Conservation (phyloP, 108 stramenopile species). For the Cyclostephanos invisitatus region DNA sequence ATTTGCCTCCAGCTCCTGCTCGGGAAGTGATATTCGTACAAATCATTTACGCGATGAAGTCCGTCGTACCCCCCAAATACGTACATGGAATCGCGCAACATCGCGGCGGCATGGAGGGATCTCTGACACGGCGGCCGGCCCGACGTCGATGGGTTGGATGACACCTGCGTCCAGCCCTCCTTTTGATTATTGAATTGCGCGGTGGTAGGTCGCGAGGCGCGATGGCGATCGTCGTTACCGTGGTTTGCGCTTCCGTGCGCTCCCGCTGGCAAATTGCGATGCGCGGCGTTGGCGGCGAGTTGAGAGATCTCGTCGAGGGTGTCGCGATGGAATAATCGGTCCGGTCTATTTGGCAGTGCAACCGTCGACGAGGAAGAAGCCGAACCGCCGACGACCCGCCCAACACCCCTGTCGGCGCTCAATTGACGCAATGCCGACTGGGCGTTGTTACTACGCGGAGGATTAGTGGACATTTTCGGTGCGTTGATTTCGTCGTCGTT, state of each 20-base stretch:
- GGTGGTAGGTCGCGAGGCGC: background rate
- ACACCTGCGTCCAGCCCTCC: slow-evolving; percentile 40
- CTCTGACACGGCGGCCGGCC: slow-evolving; percentile 64
- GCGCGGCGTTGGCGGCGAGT: background rate
- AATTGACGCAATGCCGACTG: slow-evolving; percentile 22
- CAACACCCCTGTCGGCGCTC: slow-evolving; percentile 2
- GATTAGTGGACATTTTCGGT: background rate
- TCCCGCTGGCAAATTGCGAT: background rate
- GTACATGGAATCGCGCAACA: slow-evolving; percentile 60
- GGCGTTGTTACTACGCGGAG: background rate
- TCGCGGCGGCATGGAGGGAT: slow-evolving; percentile 89
- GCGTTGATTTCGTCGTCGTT: no score
- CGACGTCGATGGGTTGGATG: slow-evolving; percentile 14
- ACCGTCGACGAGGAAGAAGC: slow-evolving; percentile 4
- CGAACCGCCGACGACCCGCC: background rate
- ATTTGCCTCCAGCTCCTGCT: slow-evolving; percentile 54
- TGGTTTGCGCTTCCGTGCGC: background rate
- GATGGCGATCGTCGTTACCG: background rate
- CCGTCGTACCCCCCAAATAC: slow-evolving; percentile 93
- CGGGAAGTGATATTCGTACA: slow-evolving; percentile 90
- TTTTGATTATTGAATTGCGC: slow-evolving; percentile 10
- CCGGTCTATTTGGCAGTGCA: background rate
- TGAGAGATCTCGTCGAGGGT: no score
- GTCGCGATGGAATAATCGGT: no score
- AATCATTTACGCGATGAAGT: slow-evolving; percentile 85